Evolutionary conservation across 768 basidiomycete genomes (phyloP), one percentile per base, ranked within the genome.

Genomic region (Boletus subparvulus): DNA sequence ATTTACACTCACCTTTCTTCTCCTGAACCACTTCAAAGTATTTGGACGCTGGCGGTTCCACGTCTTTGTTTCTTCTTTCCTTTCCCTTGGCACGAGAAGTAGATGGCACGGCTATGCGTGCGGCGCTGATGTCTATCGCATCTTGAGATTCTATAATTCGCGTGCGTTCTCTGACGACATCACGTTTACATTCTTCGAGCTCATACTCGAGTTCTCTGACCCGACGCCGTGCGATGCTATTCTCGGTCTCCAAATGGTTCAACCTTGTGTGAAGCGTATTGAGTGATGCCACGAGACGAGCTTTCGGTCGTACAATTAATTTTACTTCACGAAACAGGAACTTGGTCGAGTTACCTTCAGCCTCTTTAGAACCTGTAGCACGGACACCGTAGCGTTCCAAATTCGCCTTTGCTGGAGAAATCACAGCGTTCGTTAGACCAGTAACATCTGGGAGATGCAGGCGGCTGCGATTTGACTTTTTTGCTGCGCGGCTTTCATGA

Each of bases 151-250:
- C 83, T 35, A 84, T 71, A 13, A 89, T 76, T 26, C 83, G 74
- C 3, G 85, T 85, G 14, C 89, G 80, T 66, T 93, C 90, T 52
- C 78, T 75, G 1, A 79, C 81, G 3, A 90, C 87, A 44, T 94
- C 89, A n/a, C 81, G 79, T 67, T 88, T 91, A 61, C 90, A 90
- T 14, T 82, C 81, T 59, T 96, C 92, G 7, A 97, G 78, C 68
- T 96, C 94, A 52, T 80, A 76, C 71, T 97, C 94, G 3, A 97
- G 79, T 66, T 96, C 94, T 37, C 85, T 75, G n/a, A 97, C 90
- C 17, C 93, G 80, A 26, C 89, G 78, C 2, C 91, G 80, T 6
- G 92, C 93, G 10, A 91, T 81, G 5, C 85, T 78, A 61, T 95
- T 95, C 65, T 96, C 91, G 0, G 83, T 80, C 63, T 94, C 90